Evolutionary conservation across 768 basidiomycete genomes (phyloP).

Genomic region (Trametes meyenii): DNA sequence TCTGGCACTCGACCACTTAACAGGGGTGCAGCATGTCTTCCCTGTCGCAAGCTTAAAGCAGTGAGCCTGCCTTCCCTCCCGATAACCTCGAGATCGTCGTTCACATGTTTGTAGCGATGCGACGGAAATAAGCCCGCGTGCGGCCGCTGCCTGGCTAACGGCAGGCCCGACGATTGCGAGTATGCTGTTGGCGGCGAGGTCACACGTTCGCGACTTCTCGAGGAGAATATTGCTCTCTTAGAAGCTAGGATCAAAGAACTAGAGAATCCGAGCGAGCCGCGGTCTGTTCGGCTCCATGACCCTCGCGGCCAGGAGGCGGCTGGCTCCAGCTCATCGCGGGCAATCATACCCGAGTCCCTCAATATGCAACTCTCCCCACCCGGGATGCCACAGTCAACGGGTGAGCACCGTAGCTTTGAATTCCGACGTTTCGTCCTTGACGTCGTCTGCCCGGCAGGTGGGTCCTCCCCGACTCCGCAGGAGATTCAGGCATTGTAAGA

Average conservation of each 20-base stretch:
- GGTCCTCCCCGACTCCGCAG: slow-evolving; percentile 11
- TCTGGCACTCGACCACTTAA: slow-evolving; percentile 6
- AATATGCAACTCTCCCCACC: neutral
- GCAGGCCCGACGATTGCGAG: slow-evolving; percentile 67
- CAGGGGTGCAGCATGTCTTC: slow-evolving; percentile 29
- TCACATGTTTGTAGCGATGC: slow-evolving; percentile 53
- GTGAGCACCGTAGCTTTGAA: neutral
- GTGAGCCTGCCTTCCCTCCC: slow-evolving; percentile 7
- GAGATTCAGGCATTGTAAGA: slow-evolving; percentile 21
- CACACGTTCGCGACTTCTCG: slow-evolving; percentile 61
- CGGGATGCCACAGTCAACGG: neutral
- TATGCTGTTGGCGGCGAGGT: slow-evolving; percentile 66
- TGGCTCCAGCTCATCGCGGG: neutral
- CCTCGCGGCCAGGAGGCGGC: slow-evolving; percentile 2
- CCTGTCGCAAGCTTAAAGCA: slow-evolving; percentile 30
- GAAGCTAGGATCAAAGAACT: slow-evolving; percentile 52
- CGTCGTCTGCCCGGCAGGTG: neutral
- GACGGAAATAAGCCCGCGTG: slow-evolving; percentile 69
- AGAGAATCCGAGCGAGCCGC: slow-evolving; percentile 33
- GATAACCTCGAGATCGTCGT: neutral
- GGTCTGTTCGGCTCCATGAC: slow-evolving; percentile 26
- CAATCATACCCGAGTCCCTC: neutral
- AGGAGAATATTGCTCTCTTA: slow-evolving; percentile 62
- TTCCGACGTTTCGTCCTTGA: neutral
- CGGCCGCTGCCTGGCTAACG: slow-evolving; percentile 54